Conservation (phyloP, 2,329 filamentous ascomycete genomes). For the Phoma sp. region DNA sequence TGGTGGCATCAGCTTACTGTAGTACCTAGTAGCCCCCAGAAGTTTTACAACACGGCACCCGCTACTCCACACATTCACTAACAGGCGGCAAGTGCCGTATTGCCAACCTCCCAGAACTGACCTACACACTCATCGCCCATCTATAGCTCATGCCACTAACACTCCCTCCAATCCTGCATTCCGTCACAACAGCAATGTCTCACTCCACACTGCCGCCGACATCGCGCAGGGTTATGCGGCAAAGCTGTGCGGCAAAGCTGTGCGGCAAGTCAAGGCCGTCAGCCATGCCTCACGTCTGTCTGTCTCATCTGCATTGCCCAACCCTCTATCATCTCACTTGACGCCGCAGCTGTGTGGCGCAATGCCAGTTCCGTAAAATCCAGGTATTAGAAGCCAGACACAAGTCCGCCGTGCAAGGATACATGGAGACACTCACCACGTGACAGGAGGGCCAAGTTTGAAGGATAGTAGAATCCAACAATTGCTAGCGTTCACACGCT, state of each 20-base stretch:
- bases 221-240: not conserved
- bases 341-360: not conserved
- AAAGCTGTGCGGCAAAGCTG: not conserved
- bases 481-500: constrained; percentile 6
- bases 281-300: not conserved
- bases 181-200: not conserved
- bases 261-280: not conserved
- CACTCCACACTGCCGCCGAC: not conserved
- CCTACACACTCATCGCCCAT: not conserved
- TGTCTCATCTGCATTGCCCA: not conserved
- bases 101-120: not conserved
- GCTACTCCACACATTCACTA: too few relatives aligned
- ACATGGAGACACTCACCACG: not conserved
- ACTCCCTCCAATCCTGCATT: too few relatives aligned
- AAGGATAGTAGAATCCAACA: constrained; percentile 4
- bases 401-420: not conserved
- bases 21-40: too few relatives aligned
- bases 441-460: not conserved
- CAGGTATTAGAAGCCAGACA: not conserved
- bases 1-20: not conserved
- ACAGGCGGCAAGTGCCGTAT: too few relatives aligned
- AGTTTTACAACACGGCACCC: too few relatives aligned
- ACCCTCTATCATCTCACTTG: not conserved
- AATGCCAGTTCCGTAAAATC: not conserved
- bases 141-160: too few relatives aligned